Base-by-base conservation (phyloP, 1,284 basidiomycete species). In the Leccinum griseonigrum region DNA sequence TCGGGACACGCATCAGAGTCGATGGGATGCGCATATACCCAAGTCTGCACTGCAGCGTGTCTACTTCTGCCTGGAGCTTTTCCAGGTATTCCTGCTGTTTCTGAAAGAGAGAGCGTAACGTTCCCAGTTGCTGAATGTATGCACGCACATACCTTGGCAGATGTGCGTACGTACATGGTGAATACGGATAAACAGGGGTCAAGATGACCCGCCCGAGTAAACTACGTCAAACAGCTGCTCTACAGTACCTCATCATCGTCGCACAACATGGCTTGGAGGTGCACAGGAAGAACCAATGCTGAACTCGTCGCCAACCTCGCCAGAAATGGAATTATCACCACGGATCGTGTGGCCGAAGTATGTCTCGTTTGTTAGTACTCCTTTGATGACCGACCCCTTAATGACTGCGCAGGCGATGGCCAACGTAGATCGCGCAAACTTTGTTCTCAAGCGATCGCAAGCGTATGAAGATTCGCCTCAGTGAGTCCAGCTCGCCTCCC, bases 401-500 rank as follows among this genome's bases (percentile, higher is more conserved):
- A 32, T 9, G 3, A 57, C 14, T 34, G 16, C 31, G 7, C 57
- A 91, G 85, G 91, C 91, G 0, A 91, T 94, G 88, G 74, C 76
- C 28, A 77, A 77, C 18, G 88, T 91, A 9, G 91, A 95, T 72
- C 82, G 92, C 22, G 86, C 83, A 3, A 83, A 91, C 69, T 96
- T 92, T 70, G 89, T 93, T 11, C 72, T 76, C 1, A 71, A 79
- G 60, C 77, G 75, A 51, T 59, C 68, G 0, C 76, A 80, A 18
- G 90, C 93, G 3, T 96, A 96, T 65, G 77, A 85, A 32, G 94
- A 96, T 70, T 85, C 87, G 0, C 94, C 94, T 16, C 90, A 92
- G 86, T 89, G 73, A 50, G 60, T 48, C 26, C 1, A 18, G 28
- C 51, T 16, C 46, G 34, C 22, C 31, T 54, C 46, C 26, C 8